phyloP scores from a whole-genome alignment of 306 rosid genomes.

The Adenanthera pavonina region DNA sequence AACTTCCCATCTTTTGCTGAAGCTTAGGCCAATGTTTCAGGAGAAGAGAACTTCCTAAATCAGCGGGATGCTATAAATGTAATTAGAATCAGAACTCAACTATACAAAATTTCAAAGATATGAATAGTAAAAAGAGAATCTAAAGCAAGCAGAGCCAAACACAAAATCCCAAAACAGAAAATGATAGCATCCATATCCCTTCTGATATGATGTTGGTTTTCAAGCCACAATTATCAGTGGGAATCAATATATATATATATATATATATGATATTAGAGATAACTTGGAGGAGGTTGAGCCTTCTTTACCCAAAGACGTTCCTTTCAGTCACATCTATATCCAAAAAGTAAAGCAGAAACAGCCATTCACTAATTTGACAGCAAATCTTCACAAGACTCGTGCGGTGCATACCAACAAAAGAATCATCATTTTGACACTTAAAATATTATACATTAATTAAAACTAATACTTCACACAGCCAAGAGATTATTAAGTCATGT shows the following conservation, averaged over 20 bases:
- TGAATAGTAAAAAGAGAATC: conserved; percentile 6
- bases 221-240: conserved; percentile 5
- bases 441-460: too few relatives aligned
- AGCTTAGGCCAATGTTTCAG: background rate
- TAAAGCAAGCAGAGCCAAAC: background rate
- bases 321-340: conserved; percentile 25
- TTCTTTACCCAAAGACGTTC: conserved; percentile 14
- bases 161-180: conserved; percentile 3
- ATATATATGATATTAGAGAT: background rate
- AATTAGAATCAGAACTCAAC: background rate
- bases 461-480: too few relatives aligned
- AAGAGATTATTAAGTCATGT: too few relatives aligned
- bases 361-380: conserved; percentile 32
- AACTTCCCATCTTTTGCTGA: background rate
- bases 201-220: conserved; percentile 12
- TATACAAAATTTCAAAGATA: background rate
- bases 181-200: background rate
- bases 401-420: conserved; percentile 26
- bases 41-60: conserved; percentile 2
- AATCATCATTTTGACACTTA: background rate
- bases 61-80: background rate
- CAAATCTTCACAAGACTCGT: conserved; percentile 30
- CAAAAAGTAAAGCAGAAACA: background rate
- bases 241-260: background rate
- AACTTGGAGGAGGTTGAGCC: conserved; percentile 1